Base-by-base conservation (phyloP, 1,284 basidiomycete species). In the Rhodotorula sp. region DNA sequence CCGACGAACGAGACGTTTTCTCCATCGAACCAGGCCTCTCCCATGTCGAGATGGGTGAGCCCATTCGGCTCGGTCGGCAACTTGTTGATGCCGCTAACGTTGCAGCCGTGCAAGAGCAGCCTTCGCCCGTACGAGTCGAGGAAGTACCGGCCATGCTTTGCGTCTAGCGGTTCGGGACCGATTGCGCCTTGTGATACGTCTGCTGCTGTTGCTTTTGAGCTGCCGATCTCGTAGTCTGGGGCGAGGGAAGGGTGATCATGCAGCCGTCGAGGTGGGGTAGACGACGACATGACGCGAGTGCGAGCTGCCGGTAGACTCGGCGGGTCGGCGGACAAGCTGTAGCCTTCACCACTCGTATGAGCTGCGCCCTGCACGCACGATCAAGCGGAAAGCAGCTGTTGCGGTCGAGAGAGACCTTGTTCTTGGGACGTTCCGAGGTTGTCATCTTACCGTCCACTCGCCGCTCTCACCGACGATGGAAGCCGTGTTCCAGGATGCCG, bases 51-150 rank as follows among this genome's bases (percentile, higher is more conserved):
- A 42, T 74, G 72, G 22, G 71, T 78, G 51, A 68, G 66, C 22
- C 67, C 69, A 56, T 70, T 76, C 42, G 72, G 78, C 29, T 70
- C 64, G 30, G 75, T 59, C 26, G 80, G 79, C 8, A 82, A 74
- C 71, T 83, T 83, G 74, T 75, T 78, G 4, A 78, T 75, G 4
- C 81, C 82, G 15, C 78, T 77, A 1, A 83, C 70, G 60, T 81
- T 82, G 46, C 79, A 72, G 14, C 82, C 82, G 29, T 79, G 79
- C 5, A 83, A 75, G 30, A 79, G 77, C 26, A 83, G 56, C 22
- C 78, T 69, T 5, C 82, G 78, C 6, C 77, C 77, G 67, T 72
- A 64, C 17, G 63, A 61, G 62, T 82, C 81, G 33, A 76, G 60
- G 59, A 82, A 79, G 55, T 77, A 77, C 17, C 73, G 67, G 5